Conservation (phyloP, 345 rosid species). For the Citrus glauca region DNA sequence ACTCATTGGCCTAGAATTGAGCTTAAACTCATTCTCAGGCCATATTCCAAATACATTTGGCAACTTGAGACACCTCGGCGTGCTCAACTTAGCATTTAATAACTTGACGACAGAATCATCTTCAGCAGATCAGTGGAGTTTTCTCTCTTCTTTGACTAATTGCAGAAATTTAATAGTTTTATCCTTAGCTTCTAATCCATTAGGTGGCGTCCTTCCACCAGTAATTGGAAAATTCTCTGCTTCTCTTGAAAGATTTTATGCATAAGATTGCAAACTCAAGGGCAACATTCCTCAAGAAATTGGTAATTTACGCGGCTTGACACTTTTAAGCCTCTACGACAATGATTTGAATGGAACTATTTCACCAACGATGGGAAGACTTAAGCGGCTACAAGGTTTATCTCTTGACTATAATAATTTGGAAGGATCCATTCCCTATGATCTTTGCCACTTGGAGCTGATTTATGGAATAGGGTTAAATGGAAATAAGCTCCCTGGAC, state of each 20-base stretch:
- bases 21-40: fast-evolving
- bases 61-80: too few relatives aligned
- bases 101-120: too few relatives aligned
- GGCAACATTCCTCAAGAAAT: too few relatives aligned
- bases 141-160: too few relatives aligned
- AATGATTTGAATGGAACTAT: too few relatives aligned
- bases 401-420: fast-evolving
- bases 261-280: fast-evolving
- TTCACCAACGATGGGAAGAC: fast-evolving
- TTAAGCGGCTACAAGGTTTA: fast-evolving
- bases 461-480: fast-evolving
- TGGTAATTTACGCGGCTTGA: too few relatives aligned
- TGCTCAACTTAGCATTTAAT: fast-evolving
- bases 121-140: too few relatives aligned
- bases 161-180: fast-evolving
- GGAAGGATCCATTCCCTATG: fast-evolving
- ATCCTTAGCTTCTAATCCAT: fast-evolving
- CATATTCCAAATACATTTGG: too few relatives aligned
- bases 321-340: fast-evolving
- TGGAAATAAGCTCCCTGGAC: too few relatives aligned
- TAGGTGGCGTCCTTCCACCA: too few relatives aligned
- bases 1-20: fast-evolving
- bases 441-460: too few relatives aligned
- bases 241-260: fast-evolving
- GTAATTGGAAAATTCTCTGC: too few relatives aligned